Percentiles rank a stretch among this genome's conserved stretches.
Conservation (phyloP, 176 grass and related monocot genomes). For the Dendrocalamus sinicus region DNA sequence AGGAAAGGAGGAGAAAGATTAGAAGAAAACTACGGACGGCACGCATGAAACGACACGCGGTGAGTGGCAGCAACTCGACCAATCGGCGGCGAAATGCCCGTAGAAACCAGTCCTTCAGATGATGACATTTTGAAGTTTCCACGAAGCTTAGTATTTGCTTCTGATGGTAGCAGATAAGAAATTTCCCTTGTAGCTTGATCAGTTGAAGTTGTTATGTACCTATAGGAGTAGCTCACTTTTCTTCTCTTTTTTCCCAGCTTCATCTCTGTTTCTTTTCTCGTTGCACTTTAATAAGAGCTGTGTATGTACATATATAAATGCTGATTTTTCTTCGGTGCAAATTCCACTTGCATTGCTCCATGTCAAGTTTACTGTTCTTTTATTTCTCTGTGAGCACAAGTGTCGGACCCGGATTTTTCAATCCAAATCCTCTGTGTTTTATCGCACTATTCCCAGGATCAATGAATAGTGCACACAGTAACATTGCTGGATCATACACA, state of each 20-base stretch:
- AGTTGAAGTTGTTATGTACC: slow-evolving; percentile 66
- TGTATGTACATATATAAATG: slow-evolving; percentile 92
- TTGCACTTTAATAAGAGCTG: slow-evolving; percentile 48
- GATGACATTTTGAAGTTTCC: slow-evolving; percentile 56
- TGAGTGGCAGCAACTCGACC: slow-evolving; percentile 27
- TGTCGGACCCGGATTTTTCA: no score
- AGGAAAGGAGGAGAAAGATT: slow-evolving; percentile 90
- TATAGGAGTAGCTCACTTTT: slow-evolving; percentile 59
- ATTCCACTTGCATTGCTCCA: slow-evolving; percentile 4
- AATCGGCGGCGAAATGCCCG: slow-evolving; percentile 45
- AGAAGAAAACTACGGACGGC: not conserved
- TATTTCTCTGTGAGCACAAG: not conserved
- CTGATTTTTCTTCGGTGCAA: slow-evolving; percentile 54
- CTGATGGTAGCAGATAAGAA: slow-evolving; percentile 54
- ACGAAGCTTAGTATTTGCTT: slow-evolving; percentile 56
- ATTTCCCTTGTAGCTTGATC: slow-evolving; percentile 57
- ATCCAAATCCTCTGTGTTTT: no score
- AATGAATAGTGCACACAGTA: no score
- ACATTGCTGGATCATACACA: no score
- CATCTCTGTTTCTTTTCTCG: slow-evolving; percentile 30
- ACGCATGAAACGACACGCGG: not conserved
- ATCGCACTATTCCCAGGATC: no score
- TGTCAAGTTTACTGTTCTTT: not conserved
- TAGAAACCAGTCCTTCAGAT: slow-evolving; percentile 45
- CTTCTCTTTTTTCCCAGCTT: slow-evolving; percentile 40